A percentile compares a stretch with the other conserved stretches of the same genome.
Evolutionary conservation across 768 basidiomycete species (phyloP).

Genomic region (Saitozyma podzolica): DNA sequence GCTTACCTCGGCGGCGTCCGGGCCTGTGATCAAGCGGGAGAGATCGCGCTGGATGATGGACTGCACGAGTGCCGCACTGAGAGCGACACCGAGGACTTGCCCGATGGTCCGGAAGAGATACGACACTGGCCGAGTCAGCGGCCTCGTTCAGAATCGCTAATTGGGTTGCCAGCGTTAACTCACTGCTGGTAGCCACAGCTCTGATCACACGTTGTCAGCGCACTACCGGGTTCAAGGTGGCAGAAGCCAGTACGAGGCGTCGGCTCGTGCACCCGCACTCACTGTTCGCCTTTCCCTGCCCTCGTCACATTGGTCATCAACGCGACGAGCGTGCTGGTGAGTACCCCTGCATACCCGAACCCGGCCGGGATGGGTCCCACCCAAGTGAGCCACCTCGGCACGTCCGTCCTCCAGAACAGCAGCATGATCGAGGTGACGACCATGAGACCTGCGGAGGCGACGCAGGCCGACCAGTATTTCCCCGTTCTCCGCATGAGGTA

Average conservation of each 20-base stretch:
- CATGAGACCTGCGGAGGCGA: constrained; percentile 61
- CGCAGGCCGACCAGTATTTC: constrained; percentile 70
- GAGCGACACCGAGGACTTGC: constrained; percentile 90
- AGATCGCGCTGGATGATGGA: constrained; percentile 71
- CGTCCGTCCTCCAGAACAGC: constrained; percentile 66
- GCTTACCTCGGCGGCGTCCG: constrained; percentile 58
- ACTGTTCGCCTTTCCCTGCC: constrained; percentile 42
- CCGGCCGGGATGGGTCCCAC: constrained; percentile 38
- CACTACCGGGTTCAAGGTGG: no score
- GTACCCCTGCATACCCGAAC: constrained; percentile 42
- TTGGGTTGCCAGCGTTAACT: constrained; percentile 48
- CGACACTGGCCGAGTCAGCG: constrained; percentile 63
- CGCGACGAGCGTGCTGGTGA: constrained; percentile 48
- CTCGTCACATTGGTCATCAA: constrained; percentile 43
- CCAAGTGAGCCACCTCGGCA: constrained; percentile 46
- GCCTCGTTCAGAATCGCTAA: neutral
- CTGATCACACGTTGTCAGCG: constrained; percentile 17
- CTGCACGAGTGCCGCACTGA: constrained; percentile 82
- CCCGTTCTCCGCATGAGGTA: constrained; percentile 70
- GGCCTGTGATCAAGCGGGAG: constrained; percentile 71
- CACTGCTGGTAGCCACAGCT: constrained; percentile 80
- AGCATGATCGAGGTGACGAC: constrained; percentile 64
- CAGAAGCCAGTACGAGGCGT: neutral
- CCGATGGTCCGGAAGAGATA: constrained; percentile 93
- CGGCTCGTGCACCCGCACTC: constrained; percentile 10